Evolutionary conservation across 345 rosid species (phyloP).

Genomic region (Syzygium oleosum): DNA sequence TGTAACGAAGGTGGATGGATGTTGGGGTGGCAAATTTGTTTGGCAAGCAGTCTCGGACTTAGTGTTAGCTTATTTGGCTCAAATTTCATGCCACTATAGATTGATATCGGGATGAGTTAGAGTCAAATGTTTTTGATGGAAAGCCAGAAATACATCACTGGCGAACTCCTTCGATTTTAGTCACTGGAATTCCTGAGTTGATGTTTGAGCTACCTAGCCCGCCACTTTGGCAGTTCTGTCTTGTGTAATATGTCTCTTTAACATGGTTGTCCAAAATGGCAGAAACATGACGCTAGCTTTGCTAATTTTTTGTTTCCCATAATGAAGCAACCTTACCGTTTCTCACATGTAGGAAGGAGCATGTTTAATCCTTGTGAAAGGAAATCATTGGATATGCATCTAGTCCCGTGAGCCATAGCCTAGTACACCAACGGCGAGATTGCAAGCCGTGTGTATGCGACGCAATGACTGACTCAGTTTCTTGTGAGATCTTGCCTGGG

Average conservation of each 20-base stretch:
- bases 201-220: background rate
- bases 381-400: background rate
- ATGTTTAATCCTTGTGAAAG: background rate
- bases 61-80: background rate
- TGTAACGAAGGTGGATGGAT: background rate
- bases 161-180: background rate
- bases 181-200: background rate
- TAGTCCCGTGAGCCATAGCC: background rate
- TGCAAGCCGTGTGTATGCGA: background rate
- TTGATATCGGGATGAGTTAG: background rate
- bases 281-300: background rate
- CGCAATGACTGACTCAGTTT: background rate
- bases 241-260: background rate
- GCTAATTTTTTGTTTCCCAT: background rate
- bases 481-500: background rate
- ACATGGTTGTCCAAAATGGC: background rate
- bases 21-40: background rate
- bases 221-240: background rate
- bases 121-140: background rate
- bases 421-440: background rate
- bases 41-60: background rate
- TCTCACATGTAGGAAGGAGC: background rate
- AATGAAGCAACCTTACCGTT: background rate
- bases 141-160: background rate
- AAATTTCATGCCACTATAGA: background rate